Base-by-base conservation (phyloP, 768 basidiomycete genomes). In the Tephrocybe rancida region DNA sequence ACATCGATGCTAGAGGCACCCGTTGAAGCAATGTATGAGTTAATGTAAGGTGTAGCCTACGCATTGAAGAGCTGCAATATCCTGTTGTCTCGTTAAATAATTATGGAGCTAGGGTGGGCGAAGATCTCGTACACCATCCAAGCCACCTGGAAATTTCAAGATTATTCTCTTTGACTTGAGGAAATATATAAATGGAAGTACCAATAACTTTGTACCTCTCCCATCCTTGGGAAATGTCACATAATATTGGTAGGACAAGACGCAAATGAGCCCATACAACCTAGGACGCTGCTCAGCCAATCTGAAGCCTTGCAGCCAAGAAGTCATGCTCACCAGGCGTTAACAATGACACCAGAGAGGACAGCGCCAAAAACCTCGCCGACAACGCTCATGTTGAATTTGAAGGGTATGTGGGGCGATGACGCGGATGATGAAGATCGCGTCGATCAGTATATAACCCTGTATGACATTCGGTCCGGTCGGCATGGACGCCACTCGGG, bases 161-260 rank as follows among this genome's bases (percentile, higher is more conserved):
- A n/a, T n/a, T n/a, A n/a, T n/a, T n/a, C n/a, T n/a, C n/a, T n/a
- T n/a, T n/a, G n/a, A n/a, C n/a, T n/a, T n/a, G n/a, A n/a, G n/a
- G n/a, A n/a, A n/a, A n/a, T n/a, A n/a, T n/a, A 49, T 27, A 3
- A 11, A 9, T 16, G 5, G 25, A 25, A 29, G 3, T 19, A 49
- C 48, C 19, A 49, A 13, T 10, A 49, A 13, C n/a, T 49, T 49
- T 19, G 48, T 49, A 10, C 48, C 48, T 29, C n/a, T 41, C 19
- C 48, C 37, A 6, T 49, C 48, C n/a, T 4, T 7, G 11, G 38
- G 37, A 41, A 39, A 49, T 8, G 38, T 49, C 10, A 27, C 5
- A 14, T 49, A 49, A 6, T 49, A 49, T n/a, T 49, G 48, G 27
- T 49, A 49, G 25, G 48, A 13, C 35, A 49, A 21, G 11, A 49